These are phyloP conservation scores for Vachellia collinsii DNA, from an alignment of 306 rosid species.

Conservation along the genomic window DNA sequence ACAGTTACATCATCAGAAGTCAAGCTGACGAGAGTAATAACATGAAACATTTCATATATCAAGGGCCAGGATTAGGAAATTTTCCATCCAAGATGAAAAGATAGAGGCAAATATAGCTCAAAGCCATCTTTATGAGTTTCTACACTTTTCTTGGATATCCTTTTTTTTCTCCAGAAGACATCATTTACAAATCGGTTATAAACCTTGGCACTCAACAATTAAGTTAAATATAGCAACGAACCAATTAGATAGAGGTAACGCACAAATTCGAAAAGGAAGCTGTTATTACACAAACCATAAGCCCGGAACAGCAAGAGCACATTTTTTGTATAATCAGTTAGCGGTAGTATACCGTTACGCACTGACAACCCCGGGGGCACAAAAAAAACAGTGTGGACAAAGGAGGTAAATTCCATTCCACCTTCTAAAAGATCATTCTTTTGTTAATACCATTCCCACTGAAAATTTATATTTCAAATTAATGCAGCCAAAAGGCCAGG, in stretches of 20 bases:
- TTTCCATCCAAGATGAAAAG: slow-evolving; percentile 10
- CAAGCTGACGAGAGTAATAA: background rate
- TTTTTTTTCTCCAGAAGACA: background rate
- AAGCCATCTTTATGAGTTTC: slow-evolving; percentile 8
- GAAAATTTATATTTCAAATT: slow-evolving; percentile 36
- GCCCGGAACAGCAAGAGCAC: background rate
- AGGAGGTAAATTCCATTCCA: background rate
- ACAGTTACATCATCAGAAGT: slow-evolving; percentile 3
- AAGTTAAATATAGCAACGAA: slow-evolving; percentile 13
- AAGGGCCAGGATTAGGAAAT: slow-evolving; percentile 9
- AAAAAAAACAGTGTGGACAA: background rate
- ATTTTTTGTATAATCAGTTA: background rate
- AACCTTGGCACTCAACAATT: slow-evolving; percentile 30
- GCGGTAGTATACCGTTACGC: background rate
- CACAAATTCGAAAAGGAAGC: slow-evolving; percentile 13
- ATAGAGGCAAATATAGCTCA: slow-evolving; percentile 22
- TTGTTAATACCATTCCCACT: background rate
- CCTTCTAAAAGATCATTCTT: background rate
- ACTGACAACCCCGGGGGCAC: background rate
- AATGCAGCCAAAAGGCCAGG: slow-evolving; percentile 30
- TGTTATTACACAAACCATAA: background rate
- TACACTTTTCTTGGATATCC: slow-evolving; percentile 1
- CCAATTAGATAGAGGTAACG: slow-evolving; percentile 5
- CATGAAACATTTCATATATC: slow-evolving; percentile 7
- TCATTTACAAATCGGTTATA: slow-evolving; percentile 25